Percentiles rank a stretch among this genome's conserved stretches.
phyloP scores from a whole-genome alignment of 306 rosid genomes.

The Cucurbita pepo region DNA sequence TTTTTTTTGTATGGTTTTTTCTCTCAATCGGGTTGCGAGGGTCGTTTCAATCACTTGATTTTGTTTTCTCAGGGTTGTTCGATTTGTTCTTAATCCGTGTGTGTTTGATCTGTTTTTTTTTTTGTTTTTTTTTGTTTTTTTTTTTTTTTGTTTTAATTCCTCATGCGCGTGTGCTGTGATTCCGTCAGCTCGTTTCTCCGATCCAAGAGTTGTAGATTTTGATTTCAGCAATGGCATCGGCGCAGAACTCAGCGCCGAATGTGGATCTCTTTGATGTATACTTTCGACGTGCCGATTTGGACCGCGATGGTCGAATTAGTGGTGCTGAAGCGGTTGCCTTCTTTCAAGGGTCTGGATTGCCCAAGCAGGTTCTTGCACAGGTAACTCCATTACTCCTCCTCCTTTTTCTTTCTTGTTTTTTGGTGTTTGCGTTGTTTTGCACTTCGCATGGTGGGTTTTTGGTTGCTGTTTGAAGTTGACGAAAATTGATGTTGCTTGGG shows the following conservation, averaged over 20 bases:
- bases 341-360: slow-evolving; percentile 87
- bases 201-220: slow-evolving; percentile 27
- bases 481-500: background rate
- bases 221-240: slow-evolving; percentile 50
- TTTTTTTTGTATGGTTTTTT: background rate
- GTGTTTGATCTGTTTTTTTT: background rate
- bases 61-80: slow-evolving; percentile 6
- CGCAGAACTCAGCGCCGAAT: slow-evolving; percentile 48
- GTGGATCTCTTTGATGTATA: slow-evolving; percentile 96
- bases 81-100: slow-evolving; percentile 3
- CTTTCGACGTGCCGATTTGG: slow-evolving; percentile 92
- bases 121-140: no score
- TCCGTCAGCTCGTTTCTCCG: slow-evolving; percentile 20
- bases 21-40: background rate
- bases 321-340: slow-evolving; percentile 86
- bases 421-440: background rate
- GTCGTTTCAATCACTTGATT: background rate
- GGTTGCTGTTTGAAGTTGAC: background rate
- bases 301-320: slow-evolving; percentile 92
- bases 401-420: background rate
- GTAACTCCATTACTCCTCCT: slow-evolving; percentile 14
- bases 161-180: background rate
- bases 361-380: slow-evolving; percentile 85
- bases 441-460: background rate
- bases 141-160: background rate